Conservation (phyloP, 148 eudicot genomes). For the Pharnaceum exiguum region DNA sequence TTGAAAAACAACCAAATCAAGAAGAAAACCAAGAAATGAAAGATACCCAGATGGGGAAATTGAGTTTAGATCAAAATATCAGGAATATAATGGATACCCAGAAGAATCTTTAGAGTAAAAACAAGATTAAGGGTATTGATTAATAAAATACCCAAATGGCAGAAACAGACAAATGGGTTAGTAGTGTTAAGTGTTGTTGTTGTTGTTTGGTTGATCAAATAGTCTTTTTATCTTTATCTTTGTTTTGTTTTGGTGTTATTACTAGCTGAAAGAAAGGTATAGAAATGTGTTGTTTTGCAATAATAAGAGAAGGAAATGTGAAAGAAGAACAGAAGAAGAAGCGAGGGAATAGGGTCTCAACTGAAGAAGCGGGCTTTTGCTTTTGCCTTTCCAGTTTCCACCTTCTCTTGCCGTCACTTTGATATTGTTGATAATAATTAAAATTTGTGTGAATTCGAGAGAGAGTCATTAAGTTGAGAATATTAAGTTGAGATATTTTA, state of each 20-base stretch:
- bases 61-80: neutral
- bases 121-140: neutral
- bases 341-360: neutral
- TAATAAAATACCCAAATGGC: too few species aligned
- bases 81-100: neutral
- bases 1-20: neutral
- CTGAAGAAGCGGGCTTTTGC: conserved; percentile 1
- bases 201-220: conserved; percentile 5
- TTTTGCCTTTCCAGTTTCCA: neutral
- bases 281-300: too few species aligned
- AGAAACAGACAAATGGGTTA: neutral
- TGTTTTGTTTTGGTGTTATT: neutral
- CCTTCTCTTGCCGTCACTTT: too few species aligned
- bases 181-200: too few species aligned
- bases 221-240: neutral
- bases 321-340: neutral
- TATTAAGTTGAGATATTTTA: too few species aligned
- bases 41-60: neutral
- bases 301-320: too few species aligned
- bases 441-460: too few species aligned
- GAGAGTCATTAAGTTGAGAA: too few species aligned
- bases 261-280: too few species aligned
- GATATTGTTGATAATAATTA: too few species aligned
- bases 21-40: neutral
- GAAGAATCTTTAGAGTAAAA: neutral